Evolutionary conservation across 2,329 filamentous ascomycete genomes (phyloP).

Genomic region (Coniochaeta ligniaria): DNA sequence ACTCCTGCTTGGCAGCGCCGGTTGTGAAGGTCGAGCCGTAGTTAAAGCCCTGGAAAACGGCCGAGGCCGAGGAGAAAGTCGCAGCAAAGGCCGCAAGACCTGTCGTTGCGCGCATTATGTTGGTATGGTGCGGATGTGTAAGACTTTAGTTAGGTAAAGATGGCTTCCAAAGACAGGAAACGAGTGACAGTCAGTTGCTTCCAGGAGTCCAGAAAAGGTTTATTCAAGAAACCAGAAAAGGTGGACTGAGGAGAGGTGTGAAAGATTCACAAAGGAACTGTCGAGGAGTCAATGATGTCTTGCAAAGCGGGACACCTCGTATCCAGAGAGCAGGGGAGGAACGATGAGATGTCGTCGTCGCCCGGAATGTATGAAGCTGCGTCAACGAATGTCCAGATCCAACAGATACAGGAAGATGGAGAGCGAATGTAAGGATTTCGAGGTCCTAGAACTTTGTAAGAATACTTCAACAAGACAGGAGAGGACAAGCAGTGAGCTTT

Average conservation of each 20-base stretch:
- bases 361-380: neutral
- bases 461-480: neutral
- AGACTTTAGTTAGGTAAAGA: neutral
- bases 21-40: slow-evolving; percentile 58
- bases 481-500: neutral
- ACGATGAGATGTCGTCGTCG: neutral
- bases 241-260: neutral
- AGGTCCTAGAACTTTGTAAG: neutral
- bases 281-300: neutral
- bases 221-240: neutral
- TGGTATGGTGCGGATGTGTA: neutral
- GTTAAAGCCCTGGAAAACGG: slow-evolving; percentile 60
- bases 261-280: neutral
- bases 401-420: neutral
- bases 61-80: slow-evolving; percentile 24
- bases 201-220: neutral
- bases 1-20: slow-evolving; percentile 50
- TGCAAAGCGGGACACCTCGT: slow-evolving; percentile 1
- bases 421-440: neutral
- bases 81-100: slow-evolving; percentile 26
- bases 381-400: neutral
- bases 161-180: neutral
- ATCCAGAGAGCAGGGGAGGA: neutral
- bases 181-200: neutral
- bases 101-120: neutral